Evolutionary conservation across 1,284 basidiomycete genomes (phyloP).

Genomic region (Vanrija pseudolonga): DNA sequence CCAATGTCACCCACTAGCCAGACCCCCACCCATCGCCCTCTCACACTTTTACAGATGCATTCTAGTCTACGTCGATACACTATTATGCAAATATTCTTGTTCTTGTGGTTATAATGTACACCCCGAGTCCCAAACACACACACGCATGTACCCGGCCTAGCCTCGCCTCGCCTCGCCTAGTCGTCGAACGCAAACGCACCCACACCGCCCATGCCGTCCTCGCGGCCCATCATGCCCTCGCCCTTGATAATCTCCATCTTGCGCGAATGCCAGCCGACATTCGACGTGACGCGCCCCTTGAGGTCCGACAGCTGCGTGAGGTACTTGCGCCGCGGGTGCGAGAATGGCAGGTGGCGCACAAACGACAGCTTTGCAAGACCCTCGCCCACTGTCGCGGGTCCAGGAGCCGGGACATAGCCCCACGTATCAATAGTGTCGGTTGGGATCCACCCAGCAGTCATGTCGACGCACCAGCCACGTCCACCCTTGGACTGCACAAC

Average conservation of each 20-base stretch:
- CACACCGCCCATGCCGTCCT: conserved; percentile 89
- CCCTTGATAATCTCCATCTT: conserved; percentile 97
- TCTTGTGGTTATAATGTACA: neutral
- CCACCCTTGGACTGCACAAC: conserved; percentile 87
- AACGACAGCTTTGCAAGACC: conserved; percentile 21
- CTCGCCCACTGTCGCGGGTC: conserved; percentile 5
- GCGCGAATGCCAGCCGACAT: conserved; percentile 88
- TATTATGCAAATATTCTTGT: neutral
- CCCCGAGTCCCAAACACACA: neutral
- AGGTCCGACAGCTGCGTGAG: conserved; percentile 70
- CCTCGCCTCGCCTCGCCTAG: neutral
- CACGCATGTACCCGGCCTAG: neutral
- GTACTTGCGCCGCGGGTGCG: conserved; percentile 64
- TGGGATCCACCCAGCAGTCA: conserved; percentile 71
- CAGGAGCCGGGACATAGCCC: conserved; percentile 5
- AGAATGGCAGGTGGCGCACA: conserved; percentile 38
- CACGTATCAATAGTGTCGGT: conserved; percentile 8
- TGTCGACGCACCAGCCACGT: conserved; percentile 92
- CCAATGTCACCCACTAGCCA: too few relatives aligned
- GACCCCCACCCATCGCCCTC: too few relatives aligned
- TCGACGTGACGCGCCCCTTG: conserved; percentile 83
- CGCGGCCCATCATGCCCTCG: conserved; percentile 82
- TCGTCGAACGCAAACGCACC: conserved; percentile 87
- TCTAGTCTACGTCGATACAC: too few relatives aligned
- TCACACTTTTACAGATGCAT: too few relatives aligned